Conservation (phyloP, 1,284 basidiomycete genomes). For the Trametes versicolor region DNA sequence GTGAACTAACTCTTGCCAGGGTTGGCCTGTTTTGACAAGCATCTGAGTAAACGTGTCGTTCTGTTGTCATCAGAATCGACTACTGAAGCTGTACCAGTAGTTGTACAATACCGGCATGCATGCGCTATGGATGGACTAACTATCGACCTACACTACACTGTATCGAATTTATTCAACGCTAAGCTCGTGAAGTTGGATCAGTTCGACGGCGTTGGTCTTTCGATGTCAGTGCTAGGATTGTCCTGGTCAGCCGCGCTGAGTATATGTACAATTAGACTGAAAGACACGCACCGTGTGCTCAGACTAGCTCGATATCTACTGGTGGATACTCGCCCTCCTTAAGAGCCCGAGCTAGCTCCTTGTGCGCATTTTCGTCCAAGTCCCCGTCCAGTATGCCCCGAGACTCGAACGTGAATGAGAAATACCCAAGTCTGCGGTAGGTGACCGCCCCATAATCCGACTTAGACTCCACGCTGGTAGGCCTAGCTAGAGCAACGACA, state of each 20-base stretch:
- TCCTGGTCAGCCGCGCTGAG: no score
- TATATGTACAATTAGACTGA: no score
- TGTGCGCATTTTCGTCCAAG: background rate
- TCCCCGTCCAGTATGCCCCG: background rate
- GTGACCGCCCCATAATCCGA: background rate
- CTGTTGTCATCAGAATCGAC: background rate
- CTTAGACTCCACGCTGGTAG: background rate
- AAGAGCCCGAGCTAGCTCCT: background rate
- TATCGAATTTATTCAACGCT: no score
- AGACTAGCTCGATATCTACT: background rate
- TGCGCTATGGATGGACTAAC: background rate
- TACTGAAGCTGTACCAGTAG: background rate
- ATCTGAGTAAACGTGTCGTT: background rate
- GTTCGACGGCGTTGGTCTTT: no score
- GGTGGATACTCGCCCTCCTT: background rate
- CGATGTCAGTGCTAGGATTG: no score
- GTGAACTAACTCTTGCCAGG: slow-evolving; percentile 6
- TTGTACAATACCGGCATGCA: background rate
- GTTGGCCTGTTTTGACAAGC: slow-evolving; percentile 29
- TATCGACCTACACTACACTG: no score
- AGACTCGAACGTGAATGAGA: background rate
- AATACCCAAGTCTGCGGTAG: background rate
- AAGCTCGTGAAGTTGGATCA: no score
- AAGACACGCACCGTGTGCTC: background rate
- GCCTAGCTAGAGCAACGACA: background rate